phyloP scores from a whole-genome alignment of 441 rosid species.

The Cnidoscolus chayamansa region DNA sequence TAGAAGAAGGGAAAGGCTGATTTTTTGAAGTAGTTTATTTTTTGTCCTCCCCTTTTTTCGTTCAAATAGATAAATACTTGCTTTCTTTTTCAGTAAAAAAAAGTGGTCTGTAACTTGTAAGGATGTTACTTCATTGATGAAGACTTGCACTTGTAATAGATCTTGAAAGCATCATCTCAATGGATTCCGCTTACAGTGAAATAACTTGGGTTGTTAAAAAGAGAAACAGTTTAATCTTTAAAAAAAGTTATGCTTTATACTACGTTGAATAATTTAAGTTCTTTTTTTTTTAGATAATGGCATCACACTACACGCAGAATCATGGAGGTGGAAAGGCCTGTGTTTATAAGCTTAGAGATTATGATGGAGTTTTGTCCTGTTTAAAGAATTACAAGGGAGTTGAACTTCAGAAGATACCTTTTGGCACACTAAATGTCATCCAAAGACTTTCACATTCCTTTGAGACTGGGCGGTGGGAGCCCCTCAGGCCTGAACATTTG shows the following conservation, averaged over 20 bases:
- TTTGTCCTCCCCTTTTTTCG: neutral
- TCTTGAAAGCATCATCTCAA: neutral
- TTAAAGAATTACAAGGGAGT: conserved; percentile 52
- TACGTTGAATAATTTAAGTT: conserved; percentile 3
- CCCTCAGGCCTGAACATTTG: conserved; percentile 76
- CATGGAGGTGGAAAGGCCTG: conserved; percentile 73
- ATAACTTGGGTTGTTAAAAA: neutral
- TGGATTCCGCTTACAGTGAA: neutral
- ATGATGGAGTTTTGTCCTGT: conserved; percentile 54
- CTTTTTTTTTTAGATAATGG: conserved; percentile 45
- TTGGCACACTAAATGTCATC: conserved; percentile 65
- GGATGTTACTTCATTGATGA: neutral
- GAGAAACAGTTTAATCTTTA: neutral
- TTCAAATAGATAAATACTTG: neutral
- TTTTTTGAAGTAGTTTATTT: neutral
- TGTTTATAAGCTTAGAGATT: conserved; percentile 71
- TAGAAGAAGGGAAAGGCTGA: neutral
- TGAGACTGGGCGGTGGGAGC: conserved; percentile 61
- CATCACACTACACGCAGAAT: conserved; percentile 75
- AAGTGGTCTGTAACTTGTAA: neutral
- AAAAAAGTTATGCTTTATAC: neutral
- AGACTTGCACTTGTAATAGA: neutral
- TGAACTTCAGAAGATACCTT: conserved; percentile 72
- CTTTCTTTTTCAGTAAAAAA: neutral
- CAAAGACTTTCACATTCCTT: conserved; percentile 60